Base-by-base conservation (phyloP, 192 early-diverging fungal species). In the Entomortierella lignicola region DNA sequence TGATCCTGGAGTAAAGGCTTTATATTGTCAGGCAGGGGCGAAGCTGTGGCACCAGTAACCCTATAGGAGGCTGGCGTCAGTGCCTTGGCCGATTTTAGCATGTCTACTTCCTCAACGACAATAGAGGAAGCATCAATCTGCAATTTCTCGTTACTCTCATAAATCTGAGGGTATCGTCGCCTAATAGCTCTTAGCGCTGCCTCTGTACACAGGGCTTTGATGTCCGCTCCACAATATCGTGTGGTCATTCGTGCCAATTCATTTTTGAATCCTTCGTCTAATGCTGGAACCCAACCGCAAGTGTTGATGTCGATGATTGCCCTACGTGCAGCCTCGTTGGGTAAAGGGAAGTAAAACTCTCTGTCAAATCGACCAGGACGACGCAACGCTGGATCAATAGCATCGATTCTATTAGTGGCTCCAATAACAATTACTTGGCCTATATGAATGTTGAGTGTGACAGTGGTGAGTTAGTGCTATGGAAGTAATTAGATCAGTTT, bases 391-490 rank as follows among this genome's bases (percentile, higher is more conserved):
- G 92, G 92, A 72, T 94, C 92, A 5, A 92, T 86, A 5, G 91
- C 86, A 59, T 94, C 92, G 20, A 92, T 89, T 10, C 91, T 81
- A 61, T 94, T 94, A 4, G 91, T 94, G 0, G 91, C 91, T 30
- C 91, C 91, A 77, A 93, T 92, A 15, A 93, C 91, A 61, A 94
- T 86, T 6, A 94, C 92, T 69, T 92, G 91, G 15, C 92, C 75
- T 79, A 41, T 13, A 26, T 77, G 18, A 13, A 30, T 11, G 56
- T 54, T 13, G 59, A 17, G 20, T 47, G 20, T 3, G 20, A n/a
- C n/a, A n/a, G 44, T 3, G 20, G 15, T 47, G 2, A 20, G 44
- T 15, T 4, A 20, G 17, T 4, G 12, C 12, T 11, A 15, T 47
- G 4, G 20, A 15, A 47, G 44, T 20, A 4, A 20, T 20, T 2